Percentiles rank a stretch among this genome's conserved stretches.
phyloP scores from a whole-genome alignment of 176 grass and related monocot genomes.

The Tuctoria greenei region DNA sequence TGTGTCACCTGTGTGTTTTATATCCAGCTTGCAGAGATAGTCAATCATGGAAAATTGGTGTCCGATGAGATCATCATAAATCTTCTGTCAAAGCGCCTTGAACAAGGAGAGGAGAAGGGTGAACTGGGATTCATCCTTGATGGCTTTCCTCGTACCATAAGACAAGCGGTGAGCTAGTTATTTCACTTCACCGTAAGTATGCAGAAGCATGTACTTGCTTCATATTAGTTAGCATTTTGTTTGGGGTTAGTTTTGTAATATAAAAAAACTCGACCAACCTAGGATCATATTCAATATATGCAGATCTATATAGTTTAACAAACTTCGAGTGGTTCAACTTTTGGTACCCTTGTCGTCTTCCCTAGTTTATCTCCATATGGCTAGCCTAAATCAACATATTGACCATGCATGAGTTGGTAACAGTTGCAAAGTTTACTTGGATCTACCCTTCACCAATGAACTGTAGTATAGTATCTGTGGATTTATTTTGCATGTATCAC shows the following conservation, averaged over 20 bases:
- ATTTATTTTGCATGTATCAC: background rate
- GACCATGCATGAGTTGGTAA: background rate
- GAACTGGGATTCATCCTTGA: conserved; percentile 96
- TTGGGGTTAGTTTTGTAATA: background rate
- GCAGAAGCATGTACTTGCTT: conserved; percentile 36
- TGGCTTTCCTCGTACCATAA: conserved; percentile 93
- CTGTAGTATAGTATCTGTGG: background rate
- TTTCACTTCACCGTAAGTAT: conserved; percentile 52
- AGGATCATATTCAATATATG: background rate
- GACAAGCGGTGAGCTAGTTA: conserved; percentile 95
- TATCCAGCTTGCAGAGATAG: conserved; percentile 83
- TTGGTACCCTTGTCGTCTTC: background rate
- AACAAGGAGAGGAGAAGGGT: conserved; percentile 65
- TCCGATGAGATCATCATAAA: conserved; percentile 89
- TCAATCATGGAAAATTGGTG: conserved; percentile 88
- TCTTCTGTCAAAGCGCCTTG: conserved; percentile 78
- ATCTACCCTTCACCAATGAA: background rate
- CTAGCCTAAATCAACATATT: background rate
- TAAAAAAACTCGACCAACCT: too few relatives aligned
- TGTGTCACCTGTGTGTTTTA: background rate
- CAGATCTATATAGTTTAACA: background rate
- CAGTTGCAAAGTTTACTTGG: background rate
- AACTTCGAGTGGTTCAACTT: background rate
- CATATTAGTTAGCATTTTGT: conserved; percentile 14
- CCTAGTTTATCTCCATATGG: background rate